Percentiles rank a stretch among this genome's conserved stretches.
Conservation (phyloP, 352 stramenopile species). For the Phytopythium sindhum region DNA sequence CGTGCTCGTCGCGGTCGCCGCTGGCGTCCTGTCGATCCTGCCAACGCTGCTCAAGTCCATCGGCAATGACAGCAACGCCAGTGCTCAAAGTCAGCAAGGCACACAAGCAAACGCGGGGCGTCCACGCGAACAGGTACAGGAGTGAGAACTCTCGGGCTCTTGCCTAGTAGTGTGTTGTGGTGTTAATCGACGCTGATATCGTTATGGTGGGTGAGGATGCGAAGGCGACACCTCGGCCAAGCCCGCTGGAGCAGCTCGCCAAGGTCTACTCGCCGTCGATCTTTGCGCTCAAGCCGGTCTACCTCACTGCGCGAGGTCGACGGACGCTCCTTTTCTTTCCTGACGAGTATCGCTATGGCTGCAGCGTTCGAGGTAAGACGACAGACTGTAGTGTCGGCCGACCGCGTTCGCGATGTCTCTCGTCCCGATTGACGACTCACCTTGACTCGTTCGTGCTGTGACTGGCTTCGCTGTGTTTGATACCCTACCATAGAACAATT, state of each 20-base stretch:
- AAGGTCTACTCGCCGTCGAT: constrained; percentile 71
- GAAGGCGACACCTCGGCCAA: constrained; percentile 17
- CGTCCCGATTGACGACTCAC: constrained; percentile 2
- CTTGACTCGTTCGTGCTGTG: not conserved
- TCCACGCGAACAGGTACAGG: not conserved
- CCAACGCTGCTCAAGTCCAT: constrained; percentile 17
- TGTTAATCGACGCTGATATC: not conserved
- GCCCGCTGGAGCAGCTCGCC: constrained; percentile 46
- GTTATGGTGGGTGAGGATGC: not conserved
- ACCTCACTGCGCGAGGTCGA: constrained; percentile 55
- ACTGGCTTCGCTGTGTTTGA: not conserved
- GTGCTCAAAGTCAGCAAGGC: not conserved
- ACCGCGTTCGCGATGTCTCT: not conserved
- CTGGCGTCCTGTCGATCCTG: constrained; percentile 45
- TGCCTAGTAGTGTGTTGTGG: not conserved
- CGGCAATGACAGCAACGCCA: constrained; percentile 1
- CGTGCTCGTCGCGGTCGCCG: constrained; percentile 33
- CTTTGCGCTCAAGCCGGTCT: constrained; percentile 61
- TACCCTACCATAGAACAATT: constrained; percentile 52
- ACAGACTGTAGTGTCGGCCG: not conserved
- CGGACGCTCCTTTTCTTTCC: constrained; percentile 66
- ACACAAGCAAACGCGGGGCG: not conserved
- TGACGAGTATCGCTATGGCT: constrained; percentile 35
- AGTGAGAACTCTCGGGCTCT: not conserved
- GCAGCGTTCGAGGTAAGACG: constrained; percentile 50